phyloP scores from a whole-genome alignment of 768 basidiomycete species.

The Clavaria fumosa region DNA sequence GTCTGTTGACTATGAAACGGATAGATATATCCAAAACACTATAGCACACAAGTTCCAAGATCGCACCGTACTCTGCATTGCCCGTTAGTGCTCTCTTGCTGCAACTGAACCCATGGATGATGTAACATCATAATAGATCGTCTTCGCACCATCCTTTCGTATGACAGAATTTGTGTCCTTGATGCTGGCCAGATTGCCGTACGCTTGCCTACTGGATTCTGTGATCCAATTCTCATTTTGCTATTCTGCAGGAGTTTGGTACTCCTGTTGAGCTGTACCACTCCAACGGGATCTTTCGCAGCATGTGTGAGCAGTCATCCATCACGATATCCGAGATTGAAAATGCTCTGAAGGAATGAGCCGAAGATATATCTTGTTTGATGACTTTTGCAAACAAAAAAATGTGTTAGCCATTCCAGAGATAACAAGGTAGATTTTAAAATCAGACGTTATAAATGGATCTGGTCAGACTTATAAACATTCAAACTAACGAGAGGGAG shows the following conservation, averaged over 20 bases:
- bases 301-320: conserved; percentile 33
- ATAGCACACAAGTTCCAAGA: conserved; percentile 60
- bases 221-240: background rate
- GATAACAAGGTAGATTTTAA: too few relatives aligned
- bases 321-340: conserved; percentile 30
- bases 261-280: conserved; percentile 33
- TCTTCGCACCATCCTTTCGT: conserved; percentile 59
- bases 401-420: too few relatives aligned
- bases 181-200: conserved; percentile 44
- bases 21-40: conserved; percentile 68
- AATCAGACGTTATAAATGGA: too few relatives aligned
- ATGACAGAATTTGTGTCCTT: conserved; percentile 58
- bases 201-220: background rate
- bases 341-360: background rate
- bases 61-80: conserved; percentile 64
- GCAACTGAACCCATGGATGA: background rate
- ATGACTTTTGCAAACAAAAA: too few relatives aligned
- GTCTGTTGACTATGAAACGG: conserved; percentile 66
- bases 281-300: conserved; percentile 28
- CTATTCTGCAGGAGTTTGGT: conserved; percentile 27
- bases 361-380: too few relatives aligned
- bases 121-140: conserved; percentile 31
- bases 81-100: conserved; percentile 33
- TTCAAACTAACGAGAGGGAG: too few relatives aligned
- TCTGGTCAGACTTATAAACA: too few relatives aligned